Evolutionary conservation across 495 filamentous ascomycete species (phyloP), one percentile per base, ranked within the genome.

Genomic region (Penicillium soppii): DNA sequence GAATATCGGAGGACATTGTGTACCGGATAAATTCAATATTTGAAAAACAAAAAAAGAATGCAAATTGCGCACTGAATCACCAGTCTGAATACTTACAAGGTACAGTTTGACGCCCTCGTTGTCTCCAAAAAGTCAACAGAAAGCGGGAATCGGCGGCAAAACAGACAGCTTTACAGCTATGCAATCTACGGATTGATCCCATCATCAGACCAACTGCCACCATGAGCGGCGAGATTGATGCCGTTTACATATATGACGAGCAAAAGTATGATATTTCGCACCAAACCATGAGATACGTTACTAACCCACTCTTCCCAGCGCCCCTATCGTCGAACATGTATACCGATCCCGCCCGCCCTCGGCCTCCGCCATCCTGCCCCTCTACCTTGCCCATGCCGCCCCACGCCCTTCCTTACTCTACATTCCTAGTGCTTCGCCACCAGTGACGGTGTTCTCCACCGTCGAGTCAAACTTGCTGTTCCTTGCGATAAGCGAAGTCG

Each of bases 171-270:
- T 52, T 19, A 56, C 41, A 51, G 49, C 50, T 53, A 58, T 59
- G 58, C 52, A 60, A 61, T 62, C 58, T 52, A 52, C 44, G 19
- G 43, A 45, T 21, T 29, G n/a, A 39, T 41, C 36, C 41, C 43
- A 26, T 16, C 48, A 37, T 43, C 50, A 58, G 54, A 47, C 50
- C 15, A 61, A 63, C 62, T 56, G 41, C 45, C 60, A 66, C 36
- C 40, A 90, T 90, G 83, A 90, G 85, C 80, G 83, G 88, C 72
- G 84, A 88, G 66, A 87, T 98, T 62, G 92, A 96, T 79, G 94
- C 94, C 60, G 74, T 98, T 62, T 95, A 97, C 79, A 91, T 98
- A 65, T 96, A 86, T 68, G 90, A 97, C 78, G 90, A 95, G 73
- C 80, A 88, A 68, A 91, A 90, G 91, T 94, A 71, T 61, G 77